These are phyloP conservation scores for Epipyxis sp. DNA, from an alignment of 108 stramenopile genomes.

Conservation along the genomic window DNA sequence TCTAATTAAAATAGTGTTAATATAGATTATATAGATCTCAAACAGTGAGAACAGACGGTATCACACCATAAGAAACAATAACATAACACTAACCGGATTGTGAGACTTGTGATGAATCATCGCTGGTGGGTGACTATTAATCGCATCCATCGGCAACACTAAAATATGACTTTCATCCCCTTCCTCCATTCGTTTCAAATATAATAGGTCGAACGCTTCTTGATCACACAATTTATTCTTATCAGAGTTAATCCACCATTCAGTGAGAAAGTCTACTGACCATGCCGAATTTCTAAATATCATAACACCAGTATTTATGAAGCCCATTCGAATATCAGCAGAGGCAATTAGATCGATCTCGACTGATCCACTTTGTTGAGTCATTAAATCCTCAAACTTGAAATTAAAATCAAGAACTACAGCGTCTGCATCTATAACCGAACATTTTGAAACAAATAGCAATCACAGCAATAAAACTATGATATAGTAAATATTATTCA, in stretches of 20 bases:
- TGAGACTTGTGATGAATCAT: neutral
- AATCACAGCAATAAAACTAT: too few species aligned
- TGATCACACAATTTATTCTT: neutral
- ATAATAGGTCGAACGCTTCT: constrained; percentile 15
- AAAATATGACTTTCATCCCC: neutral
- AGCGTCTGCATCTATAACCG: too few species aligned
- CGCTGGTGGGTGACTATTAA: constrained; percentile 17
- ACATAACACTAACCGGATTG: too few species aligned
- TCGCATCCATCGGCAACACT: neutral
- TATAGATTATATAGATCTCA: too few species aligned
- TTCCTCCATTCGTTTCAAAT: neutral
- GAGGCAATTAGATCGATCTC: constrained; percentile 10
- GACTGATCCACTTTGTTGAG: too few species aligned
- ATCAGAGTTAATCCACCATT: neutral
- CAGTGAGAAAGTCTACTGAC: neutral
- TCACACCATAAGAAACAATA: too few species aligned
- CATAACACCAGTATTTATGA: constrained; percentile 7
- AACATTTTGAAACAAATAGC: too few species aligned
- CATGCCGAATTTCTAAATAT: neutral
- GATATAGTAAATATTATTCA: too few species aligned
- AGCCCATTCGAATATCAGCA: constrained; percentile 1
- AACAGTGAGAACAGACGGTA: too few species aligned
- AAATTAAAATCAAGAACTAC: too few species aligned
- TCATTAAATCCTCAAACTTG: too few species aligned
- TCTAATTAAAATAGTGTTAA: too few species aligned